These are phyloP conservation scores for Wickerhamiella bombiphila DNA, from an alignment of 805 yeast genomes.

Conservation along the genomic window DNA sequence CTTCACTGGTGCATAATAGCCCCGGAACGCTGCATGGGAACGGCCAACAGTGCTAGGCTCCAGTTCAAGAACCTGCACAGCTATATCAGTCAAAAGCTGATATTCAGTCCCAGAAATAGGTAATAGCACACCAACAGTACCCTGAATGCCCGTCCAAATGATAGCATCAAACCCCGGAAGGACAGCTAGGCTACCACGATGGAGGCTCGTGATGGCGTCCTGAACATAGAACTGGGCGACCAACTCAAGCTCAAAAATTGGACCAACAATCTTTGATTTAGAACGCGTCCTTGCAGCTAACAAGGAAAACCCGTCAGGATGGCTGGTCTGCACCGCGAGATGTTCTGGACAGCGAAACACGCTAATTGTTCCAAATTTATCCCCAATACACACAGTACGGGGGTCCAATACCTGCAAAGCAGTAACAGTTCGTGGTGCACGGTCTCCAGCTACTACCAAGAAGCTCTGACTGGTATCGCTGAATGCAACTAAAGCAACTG, in stretches of 20 bases:
- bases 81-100: slow-evolving; percentile 20
- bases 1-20: slow-evolving; percentile 70
- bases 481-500: slow-evolving; percentile 43
- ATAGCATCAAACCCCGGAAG: slow-evolving; percentile 53
- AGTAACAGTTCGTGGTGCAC: slow-evolving; percentile 51
- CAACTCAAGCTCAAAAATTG: slow-evolving; percentile 29
- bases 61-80: not conserved
- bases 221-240: slow-evolving; percentile 47
- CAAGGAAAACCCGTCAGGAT: slow-evolving; percentile 33
- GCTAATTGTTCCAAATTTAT: slow-evolving; percentile 70
- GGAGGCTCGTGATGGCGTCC: slow-evolving; percentile 56
- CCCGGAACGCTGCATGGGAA: slow-evolving; percentile 51
- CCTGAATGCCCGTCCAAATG: slow-evolving; percentile 64
- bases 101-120: slow-evolving; percentile 55
- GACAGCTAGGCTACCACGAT: slow-evolving; percentile 34
- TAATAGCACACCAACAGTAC: slow-evolving; percentile 58
- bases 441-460: slow-evolving; percentile 55
- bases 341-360: slow-evolving; percentile 46
- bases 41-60: slow-evolving; percentile 36
- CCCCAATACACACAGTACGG: slow-evolving; percentile 70
- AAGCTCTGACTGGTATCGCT: slow-evolving; percentile 36
- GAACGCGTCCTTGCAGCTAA: slow-evolving; percentile 22
- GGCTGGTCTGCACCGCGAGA: slow-evolving; percentile 34
- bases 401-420: slow-evolving; percentile 48
- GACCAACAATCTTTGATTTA: slow-evolving; percentile 30